Evolutionary conservation across 352 stramenopile genomes (phyloP).

Genomic region (Peronospora destructor): DNA sequence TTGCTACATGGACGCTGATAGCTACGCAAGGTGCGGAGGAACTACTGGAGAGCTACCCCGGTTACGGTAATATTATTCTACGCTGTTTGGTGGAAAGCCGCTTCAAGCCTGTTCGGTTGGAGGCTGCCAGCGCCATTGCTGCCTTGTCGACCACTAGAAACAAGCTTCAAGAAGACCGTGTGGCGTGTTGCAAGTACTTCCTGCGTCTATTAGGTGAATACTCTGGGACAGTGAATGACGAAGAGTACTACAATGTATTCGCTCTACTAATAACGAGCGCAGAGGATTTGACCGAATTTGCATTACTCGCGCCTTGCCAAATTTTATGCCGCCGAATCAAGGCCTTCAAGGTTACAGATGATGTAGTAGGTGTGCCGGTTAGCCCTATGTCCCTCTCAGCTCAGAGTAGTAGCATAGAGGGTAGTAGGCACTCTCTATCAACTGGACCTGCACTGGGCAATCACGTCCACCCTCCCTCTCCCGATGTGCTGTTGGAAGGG

Average conservation of each 20-base stretch:
- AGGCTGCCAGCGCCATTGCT: constrained; percentile 39
- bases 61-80: constrained; percentile 37
- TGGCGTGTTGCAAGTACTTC: constrained; percentile 43
- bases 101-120: constrained; percentile 44
- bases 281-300: constrained; percentile 37
- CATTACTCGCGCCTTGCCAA: constrained; percentile 37
- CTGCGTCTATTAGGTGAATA: constrained; percentile 46
- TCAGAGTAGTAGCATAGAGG: constrained; percentile 12
- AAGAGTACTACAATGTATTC: constrained; percentile 65
- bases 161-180: constrained; percentile 35
- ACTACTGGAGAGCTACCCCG: constrained; percentile 35
- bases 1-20: constrained; percentile 35
- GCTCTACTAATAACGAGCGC: constrained; percentile 47
- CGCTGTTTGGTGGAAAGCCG: constrained; percentile 38
- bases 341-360: constrained; percentile 30
- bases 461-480: constrained; percentile 10
- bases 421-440: constrained; percentile 5
- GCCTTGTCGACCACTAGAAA: constrained; percentile 42
- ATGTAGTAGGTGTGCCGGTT: constrained; percentile 5
- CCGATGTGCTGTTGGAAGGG: constrained; percentile 44
- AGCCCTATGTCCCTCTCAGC: constrained; percentile 1
- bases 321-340: constrained; percentile 50
- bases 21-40: constrained; percentile 24
- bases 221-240: constrained; percentile 29
- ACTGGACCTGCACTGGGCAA: constrained; percentile 6